Conservation (phyloP, 345 rosid genomes). For the Cardamine resedifolia region DNA sequence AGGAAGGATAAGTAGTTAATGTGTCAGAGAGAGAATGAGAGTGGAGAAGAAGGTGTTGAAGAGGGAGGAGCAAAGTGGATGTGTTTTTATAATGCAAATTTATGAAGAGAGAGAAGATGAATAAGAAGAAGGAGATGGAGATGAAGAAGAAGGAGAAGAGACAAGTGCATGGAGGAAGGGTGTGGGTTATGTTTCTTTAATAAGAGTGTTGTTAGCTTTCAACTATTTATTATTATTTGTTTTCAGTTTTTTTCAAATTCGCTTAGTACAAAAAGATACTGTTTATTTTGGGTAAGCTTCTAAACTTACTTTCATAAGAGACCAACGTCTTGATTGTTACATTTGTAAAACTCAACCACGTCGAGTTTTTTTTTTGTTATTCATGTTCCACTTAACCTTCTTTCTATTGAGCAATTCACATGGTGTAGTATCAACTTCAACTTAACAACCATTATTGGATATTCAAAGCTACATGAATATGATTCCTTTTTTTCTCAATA, state of each 20-base stretch:
- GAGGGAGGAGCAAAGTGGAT: conserved; percentile 32
- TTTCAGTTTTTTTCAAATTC: conserved; percentile 19
- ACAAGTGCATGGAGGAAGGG: conserved; percentile 65
- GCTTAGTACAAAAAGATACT: conserved; percentile 34
- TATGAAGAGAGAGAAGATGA: conserved; percentile 31
- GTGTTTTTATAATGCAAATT: conserved; percentile 38
- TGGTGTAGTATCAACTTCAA: conserved; percentile 28
- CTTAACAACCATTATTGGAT: conserved; percentile 16
- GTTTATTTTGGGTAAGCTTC: conserved; percentile 39
- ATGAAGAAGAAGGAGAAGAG: conserved; percentile 34
- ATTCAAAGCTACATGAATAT: conserved; percentile 16
- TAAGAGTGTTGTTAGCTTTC: conserved; percentile 30
- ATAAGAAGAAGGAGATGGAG: conserved; percentile 14
- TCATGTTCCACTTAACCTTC: conserved; percentile 24
- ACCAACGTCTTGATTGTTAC: conserved; percentile 35
- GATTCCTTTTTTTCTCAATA: conserved; percentile 14
- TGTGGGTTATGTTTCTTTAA: conserved; percentile 46
- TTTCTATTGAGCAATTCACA: conserved; percentile 25
- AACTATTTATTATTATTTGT: conserved; percentile 31
- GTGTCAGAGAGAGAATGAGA: conserved; percentile 31
- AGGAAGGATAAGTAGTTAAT: conserved; percentile 25
- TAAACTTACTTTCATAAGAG: conserved; percentile 29
- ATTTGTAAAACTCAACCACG: conserved; percentile 28
- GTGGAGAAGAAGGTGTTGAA: conserved; percentile 37
- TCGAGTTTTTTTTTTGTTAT: conserved; percentile 5